Conservation (phyloP, 164 flowering plant species). For the Vitis riparia region DNA sequence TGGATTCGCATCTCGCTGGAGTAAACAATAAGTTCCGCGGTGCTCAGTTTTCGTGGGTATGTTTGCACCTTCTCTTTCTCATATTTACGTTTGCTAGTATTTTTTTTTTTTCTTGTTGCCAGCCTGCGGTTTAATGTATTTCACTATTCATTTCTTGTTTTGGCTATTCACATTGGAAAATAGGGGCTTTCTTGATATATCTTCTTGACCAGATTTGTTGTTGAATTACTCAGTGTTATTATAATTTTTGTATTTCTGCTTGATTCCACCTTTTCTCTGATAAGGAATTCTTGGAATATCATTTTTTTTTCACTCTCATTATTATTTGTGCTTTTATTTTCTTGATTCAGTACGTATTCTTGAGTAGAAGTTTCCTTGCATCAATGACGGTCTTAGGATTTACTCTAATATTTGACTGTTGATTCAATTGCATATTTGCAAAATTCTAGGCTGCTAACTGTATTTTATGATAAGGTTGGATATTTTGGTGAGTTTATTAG, state of each 20-base stretch:
- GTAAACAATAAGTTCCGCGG: slow-evolving; percentile 73
- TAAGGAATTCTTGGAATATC: too few species aligned
- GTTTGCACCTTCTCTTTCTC: slow-evolving; percentile 7
- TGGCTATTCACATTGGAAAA: not conserved
- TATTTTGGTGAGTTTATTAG: too few species aligned
- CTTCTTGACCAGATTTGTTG: not conserved
- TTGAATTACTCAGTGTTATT: too few species aligned
- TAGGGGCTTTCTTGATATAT: not conserved
- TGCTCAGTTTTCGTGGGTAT: slow-evolving; percentile 97
- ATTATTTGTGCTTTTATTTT: too few species aligned
- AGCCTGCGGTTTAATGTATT: not conserved
- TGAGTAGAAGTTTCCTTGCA: not conserved
- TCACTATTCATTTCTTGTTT: not conserved
- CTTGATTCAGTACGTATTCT: not conserved
- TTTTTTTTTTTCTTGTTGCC: not conserved
- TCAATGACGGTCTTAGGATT: not conserved
- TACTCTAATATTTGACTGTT: not conserved
- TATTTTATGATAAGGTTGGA: not conserved
- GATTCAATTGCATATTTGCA: not conserved
- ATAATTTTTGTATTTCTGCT: too few species aligned
- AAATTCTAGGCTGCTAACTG: not conserved
- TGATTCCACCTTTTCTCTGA: too few species aligned
- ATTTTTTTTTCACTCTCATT: too few species aligned
- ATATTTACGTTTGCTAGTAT: not conserved
- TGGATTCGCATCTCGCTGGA: slow-evolving; percentile 92